Base-by-base conservation (phyloP, 2,329 filamentous ascomycete genomes). In the Fusarium solani-melongenae region DNA sequence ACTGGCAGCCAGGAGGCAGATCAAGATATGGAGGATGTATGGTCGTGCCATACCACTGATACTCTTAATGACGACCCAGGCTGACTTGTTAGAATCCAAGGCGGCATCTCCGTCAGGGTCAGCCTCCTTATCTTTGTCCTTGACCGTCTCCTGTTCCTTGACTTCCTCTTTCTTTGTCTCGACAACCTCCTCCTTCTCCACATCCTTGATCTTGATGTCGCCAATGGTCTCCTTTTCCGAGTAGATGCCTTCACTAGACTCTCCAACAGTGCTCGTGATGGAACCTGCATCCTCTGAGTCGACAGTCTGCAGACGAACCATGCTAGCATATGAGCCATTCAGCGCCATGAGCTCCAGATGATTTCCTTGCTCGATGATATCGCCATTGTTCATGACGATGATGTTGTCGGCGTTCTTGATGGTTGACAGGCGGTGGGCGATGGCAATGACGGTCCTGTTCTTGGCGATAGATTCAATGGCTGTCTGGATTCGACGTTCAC, bases 391-490 rank as follows among this genome's bases (percentile, higher is more conserved):
- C 78, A 93, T 85, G 20, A 93, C 91, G 22, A 93, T 84, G 66
- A 94, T 93, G 69, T 90, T 88, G 74, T 93, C 90, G 0, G 92
- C 91, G 62, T 90, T 86, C 75, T 87, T 88, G 70, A 91, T 89
- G 0, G 90, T 91, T 0, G 88, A 89, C 2, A 92, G 81, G 3
- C 90, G 84, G 78, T 92, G 90, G 0, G 92, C 91, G 70, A 93
- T 91, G 17, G 90, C 86, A 63, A 93, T 89, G 0, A 92, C 90
- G 0, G 92, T 93, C 27, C 91, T 85, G 61, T 87, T 86, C 62
- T 85, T 83, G 3, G 84, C 77, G 71, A 88, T 81, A 62, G 80
- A 74, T 73, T 86, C 83, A 17, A 90, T 82, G 6, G 84, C 85
- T 34, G 77, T 78, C 74, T 90, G 87, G 49, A 92, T 90, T 6